Percentiles rank a stretch among this genome's conserved stretches.
phyloP scores from a whole-genome alignment of 2,329 filamentous ascomycete genomes.

The Aciculosporium take region DNA sequence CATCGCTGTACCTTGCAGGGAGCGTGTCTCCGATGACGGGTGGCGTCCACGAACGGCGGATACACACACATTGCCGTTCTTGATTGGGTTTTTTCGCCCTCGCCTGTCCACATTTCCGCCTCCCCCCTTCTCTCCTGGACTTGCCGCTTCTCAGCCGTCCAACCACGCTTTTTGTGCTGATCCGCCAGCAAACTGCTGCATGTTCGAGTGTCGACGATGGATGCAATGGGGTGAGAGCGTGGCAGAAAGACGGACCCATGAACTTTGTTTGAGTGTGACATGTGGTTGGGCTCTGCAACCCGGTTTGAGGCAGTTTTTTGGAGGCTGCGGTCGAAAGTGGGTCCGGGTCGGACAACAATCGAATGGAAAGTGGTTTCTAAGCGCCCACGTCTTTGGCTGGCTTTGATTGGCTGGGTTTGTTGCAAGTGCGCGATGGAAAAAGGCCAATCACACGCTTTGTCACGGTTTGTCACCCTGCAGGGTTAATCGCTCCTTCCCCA shows the following conservation, averaged over 20 bases:
- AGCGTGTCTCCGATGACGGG: background rate
- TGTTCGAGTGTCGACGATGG: too few relatives aligned
- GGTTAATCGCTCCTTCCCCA: conserved; percentile 20
- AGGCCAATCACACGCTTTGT: conserved; percentile 21
- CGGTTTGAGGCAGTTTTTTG: conserved; percentile 3
- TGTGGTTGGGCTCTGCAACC: conserved; percentile 17
- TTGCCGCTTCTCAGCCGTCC: background rate
- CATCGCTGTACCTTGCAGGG: conserved; percentile 1
- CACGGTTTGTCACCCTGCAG: conserved; percentile 19
- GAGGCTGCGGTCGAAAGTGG: conserved; percentile 17
- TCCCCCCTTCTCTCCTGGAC: background rate
- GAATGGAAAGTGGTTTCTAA: conserved; percentile 19
- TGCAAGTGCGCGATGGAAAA: conserved; percentile 13
- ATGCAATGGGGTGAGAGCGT: background rate
- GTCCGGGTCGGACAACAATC: conserved; percentile 12
- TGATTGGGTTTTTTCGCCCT: background rate
- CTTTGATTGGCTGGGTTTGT: conserved; percentile 22
- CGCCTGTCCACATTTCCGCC: background rate
- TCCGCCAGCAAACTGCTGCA: background rate
- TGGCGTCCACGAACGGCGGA: background rate
- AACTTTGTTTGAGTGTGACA: conserved; percentile 9
- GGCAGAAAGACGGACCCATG: conserved; percentile 1
- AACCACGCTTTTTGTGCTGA: background rate
- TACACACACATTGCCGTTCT: background rate
- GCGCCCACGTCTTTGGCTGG: conserved; percentile 19